Base-by-base conservation (phyloP, 2,329 filamentous ascomycete genomes). In the Balansia obtecta region DNA sequence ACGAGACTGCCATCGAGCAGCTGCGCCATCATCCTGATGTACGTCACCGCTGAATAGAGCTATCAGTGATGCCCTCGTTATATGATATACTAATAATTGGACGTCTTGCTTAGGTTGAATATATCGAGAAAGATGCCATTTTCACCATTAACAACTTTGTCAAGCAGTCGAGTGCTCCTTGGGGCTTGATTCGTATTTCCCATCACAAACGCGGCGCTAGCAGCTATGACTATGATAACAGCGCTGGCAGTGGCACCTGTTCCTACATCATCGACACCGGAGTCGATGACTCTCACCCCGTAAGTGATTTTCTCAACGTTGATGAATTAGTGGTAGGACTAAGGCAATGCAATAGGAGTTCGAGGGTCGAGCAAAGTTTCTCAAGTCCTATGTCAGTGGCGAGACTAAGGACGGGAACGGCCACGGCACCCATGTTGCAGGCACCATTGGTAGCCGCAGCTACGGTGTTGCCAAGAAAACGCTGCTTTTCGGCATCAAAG, bases 211-310 rank as follows among this genome's bases (percentile, higher is more conserved):
- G 61, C 2, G 60, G 60, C 10, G 51, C 58, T 15, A 61, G 55
- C 15, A 59, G 58, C 12, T 72, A 70, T 57, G 57, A 58, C 45
- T 72, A 68, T 51, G 67, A 72, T 32, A 57, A 61, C 4, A 65
- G 55, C 13, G 68, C 68, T 1, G 71, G 69, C 8, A 58, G 59
- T 41, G 69, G 65, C 8, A 67, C 66, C 2, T 72, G 65, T 45
- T 65, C 67, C 20, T 74, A 73, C 54, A 61, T 74, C 42, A 62
- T 74, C 43, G 71, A 74, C 58, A 69, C 71, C 12, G 71, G 71
- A n/a, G 66, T 72, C 52, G 61, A 60, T 32, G 48, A 56, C 2
- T 55, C 51, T 3, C 68, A 71, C 58, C 55, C 56, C 1, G 68
- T 62, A 66, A 34, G 69, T 38, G 61, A 65, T 67, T 56, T 63